A percentile compares a stretch with the other conserved stretches of the same genome.
Evolutionary conservation across 106 monocot species (phyloP).

Genomic region (Phalaenopsis aphrodite): DNA sequence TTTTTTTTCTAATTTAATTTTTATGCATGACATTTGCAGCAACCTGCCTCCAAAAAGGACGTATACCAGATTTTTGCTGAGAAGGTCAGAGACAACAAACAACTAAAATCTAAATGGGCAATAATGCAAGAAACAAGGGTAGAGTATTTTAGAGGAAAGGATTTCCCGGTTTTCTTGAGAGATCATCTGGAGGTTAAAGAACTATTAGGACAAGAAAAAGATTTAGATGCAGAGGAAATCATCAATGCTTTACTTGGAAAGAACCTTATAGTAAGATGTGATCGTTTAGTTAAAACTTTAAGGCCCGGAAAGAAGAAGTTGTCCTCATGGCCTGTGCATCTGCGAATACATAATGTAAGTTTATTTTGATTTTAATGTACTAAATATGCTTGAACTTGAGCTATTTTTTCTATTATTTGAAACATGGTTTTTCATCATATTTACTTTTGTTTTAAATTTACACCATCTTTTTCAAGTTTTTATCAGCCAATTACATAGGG

Average conservation of each 20-base stretch:
- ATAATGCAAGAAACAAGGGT: conserved; percentile 96
- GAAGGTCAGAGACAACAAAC: conserved; percentile 98
- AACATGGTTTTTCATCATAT: neutral
- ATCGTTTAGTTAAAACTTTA: conserved; percentile 85
- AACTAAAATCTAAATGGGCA: conserved; percentile 97
- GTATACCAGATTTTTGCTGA: conserved; percentile 83
- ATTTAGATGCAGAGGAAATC: conserved; percentile 77
- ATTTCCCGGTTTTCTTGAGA: conserved; percentile 63
- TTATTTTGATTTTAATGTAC: neutral
- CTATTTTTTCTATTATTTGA: neutral
- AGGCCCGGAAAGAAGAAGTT: conserved; percentile 97
- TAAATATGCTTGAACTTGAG: neutral
- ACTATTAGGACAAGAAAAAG: conserved; percentile 64
- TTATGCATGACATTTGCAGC: conserved; percentile 25
- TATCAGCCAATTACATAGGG: neutral
- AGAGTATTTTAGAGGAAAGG: conserved; percentile 97
- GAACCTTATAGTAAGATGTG: conserved; percentile 84
- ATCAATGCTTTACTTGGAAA: conserved; percentile 63
- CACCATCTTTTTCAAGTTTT: neutral
- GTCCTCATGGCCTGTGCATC: conserved; percentile 96
- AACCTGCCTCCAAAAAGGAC: conserved; percentile 61
- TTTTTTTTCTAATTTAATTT: neutral
- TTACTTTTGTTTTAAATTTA: neutral
- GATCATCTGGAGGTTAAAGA: conserved; percentile 78
- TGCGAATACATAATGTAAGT: conserved; percentile 78